phyloP scores from a whole-genome alignment of 1,284 basidiomycete genomes.

The Tilletia caries region DNA sequence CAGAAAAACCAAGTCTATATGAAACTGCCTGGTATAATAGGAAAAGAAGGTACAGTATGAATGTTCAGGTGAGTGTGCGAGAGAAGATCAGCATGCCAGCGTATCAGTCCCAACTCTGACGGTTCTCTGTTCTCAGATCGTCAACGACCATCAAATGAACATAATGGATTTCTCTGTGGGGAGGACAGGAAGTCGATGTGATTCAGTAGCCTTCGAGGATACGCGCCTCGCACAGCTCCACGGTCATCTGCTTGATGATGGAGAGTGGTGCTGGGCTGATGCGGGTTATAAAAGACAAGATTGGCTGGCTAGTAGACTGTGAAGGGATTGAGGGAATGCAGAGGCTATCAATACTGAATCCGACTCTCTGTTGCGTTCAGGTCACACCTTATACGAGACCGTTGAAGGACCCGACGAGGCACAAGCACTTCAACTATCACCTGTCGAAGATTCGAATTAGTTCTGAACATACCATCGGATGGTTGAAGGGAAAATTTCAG shows the following conservation, averaged over 20 bases:
- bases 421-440: neutral
- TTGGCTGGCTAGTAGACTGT: neutral
- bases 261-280: constrained; percentile 11
- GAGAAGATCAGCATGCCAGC: neutral
- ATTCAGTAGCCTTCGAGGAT: neutral
- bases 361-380: neutral
- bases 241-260: neutral
- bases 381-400: neutral
- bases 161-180: constrained; percentile 1
- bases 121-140: neutral
- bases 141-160: constrained; percentile 7
- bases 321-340: too few relatives aligned
- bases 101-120: neutral
- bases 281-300: neutral
- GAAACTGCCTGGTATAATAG: neutral
- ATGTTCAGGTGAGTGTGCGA: neutral
- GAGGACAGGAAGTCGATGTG: neutral
- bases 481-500: neutral
- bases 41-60: neutral
- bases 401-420: neutral
- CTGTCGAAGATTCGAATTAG: neutral
- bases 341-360: neutral
- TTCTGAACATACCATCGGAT: constrained; percentile 7
- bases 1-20: neutral
- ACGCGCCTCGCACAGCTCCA: neutral